Percentiles rank a stretch among this genome's conserved stretches.
phyloP scores from a whole-genome alignment of 164 flowering plant genomes.

The Magnolia kwangsiensis region DNA sequence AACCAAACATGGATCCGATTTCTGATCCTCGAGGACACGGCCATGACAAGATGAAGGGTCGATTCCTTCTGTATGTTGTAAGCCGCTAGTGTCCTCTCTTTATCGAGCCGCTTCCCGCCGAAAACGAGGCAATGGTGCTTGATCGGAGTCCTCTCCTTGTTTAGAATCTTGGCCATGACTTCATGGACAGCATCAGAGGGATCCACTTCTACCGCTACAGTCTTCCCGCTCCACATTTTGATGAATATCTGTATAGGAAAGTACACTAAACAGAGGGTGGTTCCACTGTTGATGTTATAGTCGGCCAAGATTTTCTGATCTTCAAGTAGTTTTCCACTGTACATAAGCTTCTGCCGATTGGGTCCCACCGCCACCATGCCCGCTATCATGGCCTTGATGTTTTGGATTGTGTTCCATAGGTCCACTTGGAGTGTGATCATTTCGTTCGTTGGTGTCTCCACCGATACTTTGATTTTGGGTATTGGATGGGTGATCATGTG shows the following conservation, averaged over 20 bases:
- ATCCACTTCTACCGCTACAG: constrained; percentile 1
- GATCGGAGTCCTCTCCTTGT: background rate
- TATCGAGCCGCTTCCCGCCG: constrained; percentile 1
- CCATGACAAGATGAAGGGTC: background rate
- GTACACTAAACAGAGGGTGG: constrained; percentile 7
- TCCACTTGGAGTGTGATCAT: constrained; percentile 7
- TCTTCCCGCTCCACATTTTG: background rate
- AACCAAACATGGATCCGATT: constrained; percentile 3
- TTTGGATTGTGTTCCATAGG: too few species aligned
- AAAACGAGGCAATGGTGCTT: background rate
- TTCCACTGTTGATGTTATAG: constrained; percentile 13
- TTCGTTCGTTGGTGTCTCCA: constrained; percentile 10
- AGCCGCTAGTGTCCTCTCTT: background rate
- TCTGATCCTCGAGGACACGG: constrained; percentile 11
- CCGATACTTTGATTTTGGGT: constrained; percentile 12
- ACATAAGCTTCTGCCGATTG: constrained; percentile 8
- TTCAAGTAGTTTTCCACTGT: constrained; percentile 18
- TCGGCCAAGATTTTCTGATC: constrained; percentile 9
- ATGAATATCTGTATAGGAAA: background rate
- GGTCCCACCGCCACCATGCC: background rate
- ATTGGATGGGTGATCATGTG: constrained; percentile 8
- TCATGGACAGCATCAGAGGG: background rate
- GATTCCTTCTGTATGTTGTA: constrained; percentile 1
- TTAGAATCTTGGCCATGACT: constrained; percentile 7
- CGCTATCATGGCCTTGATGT: background rate